Evolutionary conservation across 164 flowering plant genomes (phyloP), one percentile per base, ranked within the genome.

Genomic region (Paratinospora sagittata): DNA sequence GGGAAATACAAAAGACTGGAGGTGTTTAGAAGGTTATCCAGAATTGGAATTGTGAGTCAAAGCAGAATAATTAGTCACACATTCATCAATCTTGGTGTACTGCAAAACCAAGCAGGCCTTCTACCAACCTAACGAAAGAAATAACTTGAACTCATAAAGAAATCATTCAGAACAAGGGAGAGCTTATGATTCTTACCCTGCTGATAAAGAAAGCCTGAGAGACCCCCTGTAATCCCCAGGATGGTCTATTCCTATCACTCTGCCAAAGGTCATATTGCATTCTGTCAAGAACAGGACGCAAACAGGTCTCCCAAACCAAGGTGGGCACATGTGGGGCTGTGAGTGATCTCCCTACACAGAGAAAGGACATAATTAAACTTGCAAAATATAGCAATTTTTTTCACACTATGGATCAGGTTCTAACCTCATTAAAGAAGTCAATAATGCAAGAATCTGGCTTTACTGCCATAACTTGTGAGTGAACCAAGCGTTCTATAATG

Each of bases 191-290:
- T 13, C 70, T 74, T 89, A 93, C 98, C 98, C 98, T 52, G 98
- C 87, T 27, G 81, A 33, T 49, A 91, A 83, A 70, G 95, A 84
- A 55, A 93, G 85, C 79, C 72, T 89, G 62, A 91, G 86, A 68
- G 92, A 74, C 73, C 97, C 93, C 79, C 81, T 88, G 61, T 79
- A 89, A 69, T 88, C 88, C 64, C 97, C 98, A 71, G 92, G 91
- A 79, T 82, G 87, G 63, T 86, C 92, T 63, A 45, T 63, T 65
- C 49, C 75, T 69, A 93, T 82, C 21, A 78, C 81, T 85, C 84
- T 85, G 47, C 97, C 97, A 74, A 91, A 93, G 47, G 87, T 82
- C 85, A 91, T 78, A 43, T 89, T 89, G 72, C 98, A 93, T 69
- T 91, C 95, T 30, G 89, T 91, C 87, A 93, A 75, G 70, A 78